Conservation (phyloP, 345 rosid genomes). For the Gossypium bickii region DNA sequence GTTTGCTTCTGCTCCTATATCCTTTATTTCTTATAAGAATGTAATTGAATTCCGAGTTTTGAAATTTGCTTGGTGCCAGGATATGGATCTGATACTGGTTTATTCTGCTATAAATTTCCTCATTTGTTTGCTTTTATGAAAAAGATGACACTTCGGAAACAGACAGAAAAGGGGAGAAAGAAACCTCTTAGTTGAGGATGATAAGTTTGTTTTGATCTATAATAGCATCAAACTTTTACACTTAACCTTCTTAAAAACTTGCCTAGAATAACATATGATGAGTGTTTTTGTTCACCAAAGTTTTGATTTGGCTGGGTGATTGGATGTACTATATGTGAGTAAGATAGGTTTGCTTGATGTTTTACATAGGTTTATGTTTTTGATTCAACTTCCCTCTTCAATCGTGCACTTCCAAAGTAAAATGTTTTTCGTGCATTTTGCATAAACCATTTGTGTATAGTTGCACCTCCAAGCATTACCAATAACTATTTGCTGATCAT, state of each 20-base stretch:
- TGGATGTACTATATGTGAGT: neutral
- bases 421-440: neutral
- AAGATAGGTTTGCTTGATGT: neutral
- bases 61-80: neutral
- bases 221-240: neutral
- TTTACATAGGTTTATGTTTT: neutral
- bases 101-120: neutral
- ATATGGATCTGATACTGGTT: neutral
- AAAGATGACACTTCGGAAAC: neutral
- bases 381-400: neutral
- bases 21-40: neutral
- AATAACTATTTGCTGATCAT: neutral
- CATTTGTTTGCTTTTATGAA: neutral
- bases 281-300: neutral
- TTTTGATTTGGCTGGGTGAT: neutral
- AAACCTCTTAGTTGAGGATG: neutral
- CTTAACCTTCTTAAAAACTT: neutral
- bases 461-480: neutral
- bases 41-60: neutral
- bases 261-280: neutral
- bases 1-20: neutral
- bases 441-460: neutral
- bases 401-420: neutral
- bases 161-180: neutral
- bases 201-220: neutral